Evolutionary conservation across 140 eudicot genomes (phyloP), one percentile per base, ranked within the genome.

Genomic region (Stevia rebaudiana): DNA sequence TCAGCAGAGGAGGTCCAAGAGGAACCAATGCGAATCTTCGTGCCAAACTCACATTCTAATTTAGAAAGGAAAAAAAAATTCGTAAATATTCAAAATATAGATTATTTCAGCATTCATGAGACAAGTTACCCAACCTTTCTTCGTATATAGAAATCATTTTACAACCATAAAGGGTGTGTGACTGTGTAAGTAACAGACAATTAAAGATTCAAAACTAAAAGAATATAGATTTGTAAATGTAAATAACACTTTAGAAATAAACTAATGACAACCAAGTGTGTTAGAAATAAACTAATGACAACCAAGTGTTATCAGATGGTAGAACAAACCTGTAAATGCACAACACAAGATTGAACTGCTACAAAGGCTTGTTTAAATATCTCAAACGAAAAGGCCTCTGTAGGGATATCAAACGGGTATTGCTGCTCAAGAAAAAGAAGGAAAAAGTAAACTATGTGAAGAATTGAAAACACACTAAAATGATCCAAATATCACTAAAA

Each of bases 11-110:
- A 61, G 98, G 98, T 67, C 98, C 98, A 69, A 92, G 82, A 36
- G 98, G 98, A 61, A 92, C 98, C 82, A 92, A 79, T 36, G 98
- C 98, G 85, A 92, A 92, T 81, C 98, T 88, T 72, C 98, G 81
- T 5, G 98, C 96, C 76, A 92, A 72, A 84, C 95, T 92, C 55
- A 92, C 98, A 77, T 84, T 89, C 98, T 57, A 28, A 46, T 7
- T 8, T 13, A 37, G 5, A 48, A 47, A 37, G 13, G 12, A 53
- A 30, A 10, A 21, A 43, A 33, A 31, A 9, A 12, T 35, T 73
- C 18, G 43, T 12, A 11, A 17, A 55, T 23, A n/a, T 13, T 58
- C 33, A 42, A 15, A 18, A 16, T n/a, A 16, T 17, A 70, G 50
- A 57, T 39, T 43, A 33, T 42, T 44, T 11, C 13, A 35, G 13